These are phyloP conservation scores for Ustilaginoidea virens DNA, from an alignment of 2,329 filamentous ascomycete genomes.

Conservation along the genomic window DNA sequence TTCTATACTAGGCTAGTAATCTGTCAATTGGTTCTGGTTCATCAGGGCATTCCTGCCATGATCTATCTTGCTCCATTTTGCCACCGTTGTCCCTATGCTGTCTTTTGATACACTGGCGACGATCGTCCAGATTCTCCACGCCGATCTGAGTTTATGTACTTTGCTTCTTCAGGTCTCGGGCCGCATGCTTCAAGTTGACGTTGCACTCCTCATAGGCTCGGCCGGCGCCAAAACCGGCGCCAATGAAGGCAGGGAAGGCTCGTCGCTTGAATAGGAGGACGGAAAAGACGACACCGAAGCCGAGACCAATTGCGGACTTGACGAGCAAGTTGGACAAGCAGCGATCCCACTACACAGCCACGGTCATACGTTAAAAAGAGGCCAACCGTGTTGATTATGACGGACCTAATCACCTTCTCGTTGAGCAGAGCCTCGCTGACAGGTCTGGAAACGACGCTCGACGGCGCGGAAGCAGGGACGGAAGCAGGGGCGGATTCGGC, in stretches of 20 bases:
- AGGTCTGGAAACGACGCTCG: conserved; percentile 59
- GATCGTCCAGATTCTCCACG: no score
- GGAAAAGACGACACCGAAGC: conserved; percentile 96
- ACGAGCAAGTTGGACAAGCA: conserved; percentile 96
- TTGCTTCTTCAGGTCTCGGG: conserved; percentile 40
- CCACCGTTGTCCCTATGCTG: conserved; percentile 9
- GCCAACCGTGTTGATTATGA: conserved; percentile 3
- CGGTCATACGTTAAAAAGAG: conserved; percentile 9
- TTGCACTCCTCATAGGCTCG: conserved; percentile 98
- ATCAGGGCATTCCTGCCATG: conserved; percentile 2
- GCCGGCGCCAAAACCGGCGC: conserved; percentile 87
- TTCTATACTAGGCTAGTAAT: conserved; percentile 2
- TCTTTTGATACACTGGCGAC: conserved; percentile 13
- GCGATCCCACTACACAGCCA: conserved; percentile 97
- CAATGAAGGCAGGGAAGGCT: conserved; percentile 93
- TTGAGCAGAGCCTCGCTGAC: conserved; percentile 97
- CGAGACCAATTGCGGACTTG: conserved; percentile 88
- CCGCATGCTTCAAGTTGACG: conserved; percentile 51
- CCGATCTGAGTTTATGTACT: conserved; percentile 26
- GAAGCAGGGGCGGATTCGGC: conserved; percentile 23
- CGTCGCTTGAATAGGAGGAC: conserved; percentile 96
- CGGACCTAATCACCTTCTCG: conserved; percentile 63
- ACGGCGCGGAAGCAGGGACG: conserved; percentile 29
- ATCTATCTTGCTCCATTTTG: conserved; percentile 7
- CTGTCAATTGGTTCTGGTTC: not conserved